These are phyloP conservation scores for Uncinocarpus reesii DNA, from an alignment of 2,329 filamentous ascomycete species.

Conservation along the genomic window DNA sequence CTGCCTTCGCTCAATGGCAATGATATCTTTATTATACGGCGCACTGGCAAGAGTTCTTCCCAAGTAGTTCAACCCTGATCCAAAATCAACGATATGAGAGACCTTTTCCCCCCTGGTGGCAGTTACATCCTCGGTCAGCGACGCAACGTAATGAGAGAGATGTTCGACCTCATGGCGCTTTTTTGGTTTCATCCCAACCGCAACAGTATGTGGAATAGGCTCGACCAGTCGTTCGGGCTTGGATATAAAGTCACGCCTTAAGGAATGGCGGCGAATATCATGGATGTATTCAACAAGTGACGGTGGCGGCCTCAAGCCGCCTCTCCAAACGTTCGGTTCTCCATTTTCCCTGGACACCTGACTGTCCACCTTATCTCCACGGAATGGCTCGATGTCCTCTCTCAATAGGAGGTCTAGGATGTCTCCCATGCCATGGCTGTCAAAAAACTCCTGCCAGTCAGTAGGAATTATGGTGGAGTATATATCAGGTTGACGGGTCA, in stretches of 20 bases:
- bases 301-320: constrained; percentile 37
- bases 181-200: constrained; percentile 89
- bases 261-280: constrained; percentile 57
- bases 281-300: constrained; percentile 62
- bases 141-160: constrained; percentile 76
- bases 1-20: constrained; percentile 80
- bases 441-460: constrained; percentile 74
- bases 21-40: constrained; percentile 75
- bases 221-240: constrained; percentile 21
- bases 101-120: constrained; percentile 42
- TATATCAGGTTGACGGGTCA: constrained; percentile 72
- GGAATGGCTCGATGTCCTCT: constrained; percentile 52
- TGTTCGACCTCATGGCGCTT: constrained; percentile 89
- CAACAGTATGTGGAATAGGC: constrained; percentile 57
- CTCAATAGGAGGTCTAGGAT: constrained; percentile 73
- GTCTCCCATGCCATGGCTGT: constrained; percentile 58
- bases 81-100: constrained; percentile 88
- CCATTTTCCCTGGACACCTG: neutral
- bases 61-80: constrained; percentile 92
- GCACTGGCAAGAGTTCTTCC: constrained; percentile 74
- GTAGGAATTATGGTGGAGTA: constrained; percentile 66
- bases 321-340: constrained; percentile 33
- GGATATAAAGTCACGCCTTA: constrained; percentile 52
- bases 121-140: constrained; percentile 49
- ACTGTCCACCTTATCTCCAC: constrained; percentile 17